Evolutionary conservation across 176 grass and related monocot genomes (phyloP).

Genomic region (Eleusine coracana): DNA sequence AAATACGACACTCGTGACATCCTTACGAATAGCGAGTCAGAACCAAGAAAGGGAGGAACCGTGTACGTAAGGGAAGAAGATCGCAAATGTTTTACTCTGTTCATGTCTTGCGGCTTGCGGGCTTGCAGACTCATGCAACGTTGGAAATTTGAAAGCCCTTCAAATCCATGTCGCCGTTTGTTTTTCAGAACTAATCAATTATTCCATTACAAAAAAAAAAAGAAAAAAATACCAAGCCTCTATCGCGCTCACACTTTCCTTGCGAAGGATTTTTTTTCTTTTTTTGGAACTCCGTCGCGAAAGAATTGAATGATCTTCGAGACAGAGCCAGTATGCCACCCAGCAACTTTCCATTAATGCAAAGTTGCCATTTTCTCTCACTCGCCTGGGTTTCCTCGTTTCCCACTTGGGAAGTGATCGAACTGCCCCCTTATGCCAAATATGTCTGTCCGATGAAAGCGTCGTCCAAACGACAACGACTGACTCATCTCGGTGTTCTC

Average conservation of each 20-base stretch:
- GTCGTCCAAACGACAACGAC: background rate
- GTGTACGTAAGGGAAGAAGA: too few species aligned
- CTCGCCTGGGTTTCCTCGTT: background rate
- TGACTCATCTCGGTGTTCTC: background rate
- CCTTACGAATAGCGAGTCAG: too few species aligned
- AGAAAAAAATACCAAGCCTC: background rate
- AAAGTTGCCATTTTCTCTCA: background rate
- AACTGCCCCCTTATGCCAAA: background rate
- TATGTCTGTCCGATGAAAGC: background rate
- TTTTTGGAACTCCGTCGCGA: too few species aligned
- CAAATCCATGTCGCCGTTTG: background rate
- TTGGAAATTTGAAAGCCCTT: background rate
- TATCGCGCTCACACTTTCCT: background rate
- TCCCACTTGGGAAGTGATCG: background rate
- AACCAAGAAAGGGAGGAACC: too few species aligned
- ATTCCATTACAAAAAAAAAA: background rate
- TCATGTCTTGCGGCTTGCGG: too few species aligned
- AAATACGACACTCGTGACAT: too few species aligned
- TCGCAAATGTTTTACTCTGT: too few species aligned
- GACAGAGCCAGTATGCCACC: background rate
- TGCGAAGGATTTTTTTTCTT: background rate
- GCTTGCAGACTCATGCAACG: background rate
- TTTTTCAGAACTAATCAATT: background rate
- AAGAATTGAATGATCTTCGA: background rate
- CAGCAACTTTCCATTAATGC: background rate